Base-by-base conservation (phyloP, 139 green algal genomes). In the Penium margaritaceum region DNA sequence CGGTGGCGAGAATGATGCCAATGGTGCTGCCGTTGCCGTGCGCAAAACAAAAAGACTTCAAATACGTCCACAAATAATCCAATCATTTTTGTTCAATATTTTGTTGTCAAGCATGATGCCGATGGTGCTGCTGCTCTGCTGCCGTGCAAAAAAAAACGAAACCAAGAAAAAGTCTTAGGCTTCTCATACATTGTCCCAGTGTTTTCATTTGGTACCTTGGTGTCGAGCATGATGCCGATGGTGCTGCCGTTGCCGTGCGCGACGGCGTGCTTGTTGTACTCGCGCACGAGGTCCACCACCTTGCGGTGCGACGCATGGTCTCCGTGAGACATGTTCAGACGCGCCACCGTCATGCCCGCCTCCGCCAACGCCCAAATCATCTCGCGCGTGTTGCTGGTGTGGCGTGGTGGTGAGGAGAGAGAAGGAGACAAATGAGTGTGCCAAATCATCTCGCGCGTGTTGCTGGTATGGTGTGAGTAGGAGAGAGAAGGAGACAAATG, bases 311-410 rank as follows among this genome's bases (percentile, higher is more conserved):
- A 81, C 33, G 81, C 68, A 57, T 92, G 87, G 67, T 85, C 77
- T 33, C 87, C 88, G 64, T 91, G 85, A 47, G 66, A 84, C 72
- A 92, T 91, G 83, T 90, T 91, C 36, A 91, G 63, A 21, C 85
- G 84, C 44, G 86, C 72, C 32, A 92, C 74, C 69, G 86, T 81
- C 84, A 91, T 88, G 67, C 88, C 88, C 27, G 84, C 83, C 55
- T 89, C 84, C 37, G 89, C 61, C 63, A 92, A 81, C 63, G 74
- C 72, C 75, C 47, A 68, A 32, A 81, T 74, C 67, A 75, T 74
- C 63, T 81, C 75, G 32, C 53, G 67, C 27, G 66, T 81, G 63
- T 79, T 75, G 41, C 72, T 75, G 65, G 21, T 9, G 14, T 24
- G 5, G 5, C n/a, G 3, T 32, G 47, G 4, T 1, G 4, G 0